Conservation (phyloP, 2,329 filamentous ascomycete genomes). For the Tolypocladium amazonense region DNA sequence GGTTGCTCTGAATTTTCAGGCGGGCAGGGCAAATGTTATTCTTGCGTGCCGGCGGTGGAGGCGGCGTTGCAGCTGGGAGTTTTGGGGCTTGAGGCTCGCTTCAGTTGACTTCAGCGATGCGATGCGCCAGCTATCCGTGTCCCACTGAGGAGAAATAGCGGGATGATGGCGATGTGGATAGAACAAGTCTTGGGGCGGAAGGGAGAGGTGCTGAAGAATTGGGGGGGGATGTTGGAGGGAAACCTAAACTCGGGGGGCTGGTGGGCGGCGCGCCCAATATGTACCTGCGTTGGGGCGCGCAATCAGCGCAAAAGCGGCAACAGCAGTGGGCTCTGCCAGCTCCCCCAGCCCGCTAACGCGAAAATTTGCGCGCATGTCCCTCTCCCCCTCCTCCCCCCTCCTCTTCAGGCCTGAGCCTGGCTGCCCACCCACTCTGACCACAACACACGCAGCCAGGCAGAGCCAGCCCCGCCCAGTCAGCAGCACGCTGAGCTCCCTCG, state of each 20-base stretch:
- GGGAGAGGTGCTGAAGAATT: slow-evolving; percentile 9
- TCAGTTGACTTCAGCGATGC: slow-evolving; percentile 2
- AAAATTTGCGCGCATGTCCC: neutral
- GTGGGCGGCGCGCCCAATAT: slow-evolving; percentile 25
- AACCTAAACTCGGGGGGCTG: slow-evolving; percentile 15
- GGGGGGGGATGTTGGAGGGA: slow-evolving; percentile 15
- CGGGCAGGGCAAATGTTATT: neutral
- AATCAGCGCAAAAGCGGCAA: slow-evolving; percentile 20
- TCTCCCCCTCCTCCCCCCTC: neutral
- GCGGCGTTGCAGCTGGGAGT: neutral
- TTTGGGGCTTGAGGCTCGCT: neutral
- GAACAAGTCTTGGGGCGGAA: slow-evolving; percentile 2
- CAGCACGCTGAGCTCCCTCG: neutral
- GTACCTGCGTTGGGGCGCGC: slow-evolving; percentile 16
- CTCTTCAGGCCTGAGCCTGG: neutral
- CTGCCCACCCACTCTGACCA: neutral
- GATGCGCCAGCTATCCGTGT: neutral
- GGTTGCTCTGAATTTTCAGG: slow-evolving; percentile 1
- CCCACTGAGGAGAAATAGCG: neutral
- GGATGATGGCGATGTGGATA: slow-evolving; percentile 7
- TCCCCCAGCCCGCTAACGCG: slow-evolving; percentile 1
- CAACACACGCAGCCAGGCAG: neutral
- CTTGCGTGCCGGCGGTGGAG: neutral
- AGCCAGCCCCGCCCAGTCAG: neutral
- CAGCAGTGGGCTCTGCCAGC: slow-evolving; percentile 11